Conservation (phyloP, 371 early-diverging fungal species). For the Mucor piriformis region DNA sequence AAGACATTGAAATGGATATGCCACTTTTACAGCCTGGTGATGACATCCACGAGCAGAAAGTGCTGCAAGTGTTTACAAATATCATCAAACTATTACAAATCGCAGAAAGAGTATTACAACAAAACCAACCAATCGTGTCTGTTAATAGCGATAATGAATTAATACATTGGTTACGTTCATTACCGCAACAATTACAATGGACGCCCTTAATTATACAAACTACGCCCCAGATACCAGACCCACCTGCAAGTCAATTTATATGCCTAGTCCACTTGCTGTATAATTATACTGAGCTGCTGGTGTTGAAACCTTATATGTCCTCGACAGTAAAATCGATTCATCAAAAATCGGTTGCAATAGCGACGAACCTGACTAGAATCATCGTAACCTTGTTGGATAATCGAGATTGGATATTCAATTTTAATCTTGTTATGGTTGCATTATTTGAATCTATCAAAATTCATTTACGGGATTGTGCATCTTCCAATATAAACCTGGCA, state of each 20-base stretch:
- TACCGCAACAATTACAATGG: constrained; percentile 38
- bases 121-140: constrained; percentile 15
- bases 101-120: constrained; percentile 26
- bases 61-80: constrained; percentile 32
- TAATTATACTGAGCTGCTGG: constrained; percentile 28
- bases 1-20: constrained; percentile 34
- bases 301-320: constrained; percentile 27
- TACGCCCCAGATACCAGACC: constrained; percentile 5
- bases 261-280: constrained; percentile 33
- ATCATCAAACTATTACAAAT: constrained; percentile 31
- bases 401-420: constrained; percentile 15
- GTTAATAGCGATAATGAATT: constrained; percentile 22
- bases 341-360: constrained; percentile 16
- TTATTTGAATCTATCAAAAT: constrained; percentile 24
- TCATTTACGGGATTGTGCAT: constrained; percentile 19
- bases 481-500: constrained; percentile 21
- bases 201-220: constrained; percentile 14
- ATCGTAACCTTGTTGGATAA: constrained; percentile 9
- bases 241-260: constrained; percentile 22
- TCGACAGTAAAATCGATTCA: constrained; percentile 25
- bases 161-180: constrained; percentile 26
- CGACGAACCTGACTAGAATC: constrained; percentile 25
- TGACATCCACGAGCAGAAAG: constrained; percentile 28
- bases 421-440: constrained; percentile 8
- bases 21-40: constrained; percentile 36